Base-by-base conservation (phyloP, 2,329 filamentous ascomycete genomes). In the Claviceps africana region DNA sequence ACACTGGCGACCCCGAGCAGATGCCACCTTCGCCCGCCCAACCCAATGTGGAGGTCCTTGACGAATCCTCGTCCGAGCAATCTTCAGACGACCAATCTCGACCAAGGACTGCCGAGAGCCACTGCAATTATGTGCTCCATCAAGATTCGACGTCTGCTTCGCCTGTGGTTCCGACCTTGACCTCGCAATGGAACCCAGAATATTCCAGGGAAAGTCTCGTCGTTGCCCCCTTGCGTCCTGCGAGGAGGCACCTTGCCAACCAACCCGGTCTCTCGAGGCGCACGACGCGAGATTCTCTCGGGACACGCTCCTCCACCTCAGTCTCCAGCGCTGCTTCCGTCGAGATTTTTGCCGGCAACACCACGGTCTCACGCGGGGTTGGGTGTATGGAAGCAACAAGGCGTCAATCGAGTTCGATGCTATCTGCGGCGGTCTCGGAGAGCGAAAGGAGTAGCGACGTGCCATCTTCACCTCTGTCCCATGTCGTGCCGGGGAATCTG, bases 351-450 rank as follows among this genome's bases (percentile, higher is more conserved):
- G 61, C 59, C 46, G 60, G 58, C 13, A 58, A 60, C n/a, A 54
- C 59, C 21, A 57, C 58, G 13, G 56, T 64, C 46, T 53, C 64
- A n/a, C 11, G 19, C 44, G 46, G 13, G 6, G 13, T 17, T 28
- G 21, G 33, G 5, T 35, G 19, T 19, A 48, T 52, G 46, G 43
- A 55, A 19, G 62, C 71, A 47, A 64, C 71, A 54, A 71, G 73
- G 52, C 78, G 81, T 60, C 77, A 77, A 72, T 82, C 79, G 78
- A 81, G 78, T 64, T 76, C 77, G 45, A 78, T 81, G 64, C 70
- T 83, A 43, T 83, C 81, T 40, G 81, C 79, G 45, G 79, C 83
- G 55, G 69, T 76, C 64, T 83, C 80, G 35, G 80, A 81, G 62
- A 78, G 76, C 60, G 80, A 83, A 56, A 70, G 65, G 44, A 70